A percentile compares a stretch with the other conserved stretches of the same genome.
These are phyloP conservation scores for Chytridiales sp. DNA, from an alignment of 371 early-diverging fungal species.

Conservation along the genomic window DNA sequence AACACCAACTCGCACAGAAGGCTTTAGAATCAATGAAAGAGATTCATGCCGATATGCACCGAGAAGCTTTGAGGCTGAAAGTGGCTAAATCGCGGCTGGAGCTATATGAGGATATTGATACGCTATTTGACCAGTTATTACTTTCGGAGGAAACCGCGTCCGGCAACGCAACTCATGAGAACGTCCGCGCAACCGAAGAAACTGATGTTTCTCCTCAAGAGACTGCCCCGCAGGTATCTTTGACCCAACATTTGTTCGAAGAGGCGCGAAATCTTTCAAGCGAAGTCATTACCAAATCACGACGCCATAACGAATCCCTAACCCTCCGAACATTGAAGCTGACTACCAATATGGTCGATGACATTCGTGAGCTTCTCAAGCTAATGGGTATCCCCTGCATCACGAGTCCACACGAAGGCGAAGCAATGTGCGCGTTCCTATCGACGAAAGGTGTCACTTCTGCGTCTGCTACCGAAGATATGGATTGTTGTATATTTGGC, in stretches of 20 bases:
- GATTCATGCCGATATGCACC: not conserved
- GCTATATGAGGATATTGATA: not conserved
- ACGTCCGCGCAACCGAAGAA: not conserved
- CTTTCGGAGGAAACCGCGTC: not conserved
- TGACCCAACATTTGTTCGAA: not conserved
- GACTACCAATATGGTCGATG: not conserved
- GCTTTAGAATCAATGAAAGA: not conserved
- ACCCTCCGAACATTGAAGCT: not conserved
- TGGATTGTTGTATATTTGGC: slow-evolving; percentile 8
- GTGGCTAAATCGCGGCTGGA: not conserved
- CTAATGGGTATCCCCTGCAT: not conserved
- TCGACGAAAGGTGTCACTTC: not conserved
- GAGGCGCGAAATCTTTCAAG: not conserved
- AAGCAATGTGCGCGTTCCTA: slow-evolving; percentile 10
- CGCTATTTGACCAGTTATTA: not conserved
- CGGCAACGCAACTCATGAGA: too few species aligned
- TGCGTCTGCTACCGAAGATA: slow-evolving; percentile 12
- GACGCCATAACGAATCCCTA: not conserved
- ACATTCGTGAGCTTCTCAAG: not conserved
- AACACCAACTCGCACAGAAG: too few species aligned
- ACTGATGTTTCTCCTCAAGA: not conserved
- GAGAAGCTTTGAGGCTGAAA: not conserved
- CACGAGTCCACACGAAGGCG: slow-evolving; percentile 9
- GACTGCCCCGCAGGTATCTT: not conserved
- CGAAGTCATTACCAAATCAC: not conserved